Evolutionary conservation across 73 alveolate species (phyloP).

Genomic region (Paramecium sexaurelia): DNA sequence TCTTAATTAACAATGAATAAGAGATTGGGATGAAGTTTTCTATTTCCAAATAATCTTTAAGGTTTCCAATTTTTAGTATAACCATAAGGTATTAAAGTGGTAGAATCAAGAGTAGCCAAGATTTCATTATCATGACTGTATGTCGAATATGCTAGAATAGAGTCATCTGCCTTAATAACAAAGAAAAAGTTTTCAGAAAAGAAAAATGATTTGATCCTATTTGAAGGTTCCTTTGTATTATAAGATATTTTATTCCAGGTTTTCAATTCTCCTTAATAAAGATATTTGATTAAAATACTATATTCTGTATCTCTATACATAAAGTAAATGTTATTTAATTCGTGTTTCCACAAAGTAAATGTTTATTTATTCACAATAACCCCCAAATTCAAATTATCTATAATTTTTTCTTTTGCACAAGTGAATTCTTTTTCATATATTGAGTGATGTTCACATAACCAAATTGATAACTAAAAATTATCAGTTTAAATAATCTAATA

Average conservation of each 20-base stretch:
- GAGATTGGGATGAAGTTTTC: background rate
- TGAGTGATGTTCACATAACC: background rate
- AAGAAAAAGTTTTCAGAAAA: background rate
- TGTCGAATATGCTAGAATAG: background rate
- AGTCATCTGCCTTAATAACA: background rate
- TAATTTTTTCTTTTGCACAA: background rate
- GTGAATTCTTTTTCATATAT: background rate
- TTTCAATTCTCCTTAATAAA: background rate
- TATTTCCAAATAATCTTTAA: constrained; percentile 27
- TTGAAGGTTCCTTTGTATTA: background rate
- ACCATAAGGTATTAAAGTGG: background rate
- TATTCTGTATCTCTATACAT: background rate
- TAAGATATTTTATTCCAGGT: background rate
- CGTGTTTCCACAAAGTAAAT: background rate
- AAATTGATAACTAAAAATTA: background rate
- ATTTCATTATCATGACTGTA: background rate
- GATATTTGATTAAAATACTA: background rate
- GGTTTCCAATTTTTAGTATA: constrained; percentile 37
- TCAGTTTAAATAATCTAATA: background rate
- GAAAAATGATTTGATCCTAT: background rate
- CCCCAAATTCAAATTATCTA: background rate
- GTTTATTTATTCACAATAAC: background rate
- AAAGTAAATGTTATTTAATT: background rate
- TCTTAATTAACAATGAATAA: background rate
- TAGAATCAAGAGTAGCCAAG: background rate